Evolutionary conservation across 1,284 basidiomycete genomes (phyloP).

Genomic region (Ganoderma sinense): DNA sequence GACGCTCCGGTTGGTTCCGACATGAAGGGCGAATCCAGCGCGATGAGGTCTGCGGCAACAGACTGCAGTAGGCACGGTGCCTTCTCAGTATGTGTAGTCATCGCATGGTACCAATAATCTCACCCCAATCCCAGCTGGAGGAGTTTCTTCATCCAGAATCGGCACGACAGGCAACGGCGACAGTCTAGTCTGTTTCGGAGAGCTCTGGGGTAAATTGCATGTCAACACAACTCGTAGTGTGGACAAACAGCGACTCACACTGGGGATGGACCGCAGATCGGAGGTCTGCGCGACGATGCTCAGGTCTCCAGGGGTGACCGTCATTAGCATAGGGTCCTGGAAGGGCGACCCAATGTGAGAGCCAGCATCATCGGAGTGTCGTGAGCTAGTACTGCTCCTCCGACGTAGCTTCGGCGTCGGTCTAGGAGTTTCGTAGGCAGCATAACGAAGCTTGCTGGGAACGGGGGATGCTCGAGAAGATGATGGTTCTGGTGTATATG

Average conservation of each 20-base stretch:
- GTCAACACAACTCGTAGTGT: not conserved
- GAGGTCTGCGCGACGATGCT: conserved; percentile 55
- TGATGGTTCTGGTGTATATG: conserved; percentile 40
- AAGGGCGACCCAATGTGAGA: conserved; percentile 24
- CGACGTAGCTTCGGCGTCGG: conserved; percentile 53
- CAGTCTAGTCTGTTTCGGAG: conserved; percentile 22
- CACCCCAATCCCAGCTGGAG: conserved; percentile 38
- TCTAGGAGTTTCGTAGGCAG: conserved; percentile 71
- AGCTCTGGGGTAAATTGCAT: conserved; percentile 18
- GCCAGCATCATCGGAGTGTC: conserved; percentile 36
- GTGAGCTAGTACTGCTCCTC: conserved; percentile 37
- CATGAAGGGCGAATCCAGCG: conserved; percentile 73
- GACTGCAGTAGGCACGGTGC: not conserved
- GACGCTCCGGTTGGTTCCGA: conserved; percentile 46
- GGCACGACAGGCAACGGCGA: conserved; percentile 33
- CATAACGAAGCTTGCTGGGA: conserved; percentile 66
- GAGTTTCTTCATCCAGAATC: conserved; percentile 34
- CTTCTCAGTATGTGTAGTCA: not conserved
- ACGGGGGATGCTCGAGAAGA: conserved; percentile 42
- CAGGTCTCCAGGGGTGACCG: conserved; percentile 64
- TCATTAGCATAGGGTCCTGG: conserved; percentile 46
- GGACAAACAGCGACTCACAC: conserved; percentile 31
- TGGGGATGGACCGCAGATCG: conserved; percentile 44
- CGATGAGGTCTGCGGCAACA: conserved; percentile 63
- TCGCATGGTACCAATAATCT: not conserved